These are phyloP conservation scores for Cystoisospora suis DNA, from an alignment of 169 alveolate genomes.

Conservation along the genomic window DNA sequence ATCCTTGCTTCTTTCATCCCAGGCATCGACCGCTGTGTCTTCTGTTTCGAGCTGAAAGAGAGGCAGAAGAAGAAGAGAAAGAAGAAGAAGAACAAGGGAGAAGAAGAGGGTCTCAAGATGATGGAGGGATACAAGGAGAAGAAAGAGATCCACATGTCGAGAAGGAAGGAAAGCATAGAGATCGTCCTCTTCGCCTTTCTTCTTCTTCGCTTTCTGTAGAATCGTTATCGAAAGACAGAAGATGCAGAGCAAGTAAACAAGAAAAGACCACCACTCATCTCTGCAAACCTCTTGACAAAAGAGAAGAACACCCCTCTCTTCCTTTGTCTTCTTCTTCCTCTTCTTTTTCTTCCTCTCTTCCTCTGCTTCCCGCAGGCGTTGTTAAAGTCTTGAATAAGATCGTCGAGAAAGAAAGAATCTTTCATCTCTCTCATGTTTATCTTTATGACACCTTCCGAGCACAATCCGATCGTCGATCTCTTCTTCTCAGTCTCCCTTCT, in stretches of 20 bases:
- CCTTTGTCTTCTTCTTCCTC: neutral
- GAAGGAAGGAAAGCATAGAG: no score
- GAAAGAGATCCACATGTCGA: neutral
- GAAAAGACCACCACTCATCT: neutral
- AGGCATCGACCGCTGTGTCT: constrained; percentile 13
- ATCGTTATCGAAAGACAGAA: neutral
- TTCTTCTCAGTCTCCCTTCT: neutral
- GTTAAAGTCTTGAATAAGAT: neutral
- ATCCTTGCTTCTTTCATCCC: neutral
- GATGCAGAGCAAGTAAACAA: neutral
- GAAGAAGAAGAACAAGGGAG: neutral
- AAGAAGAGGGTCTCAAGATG: neutral
- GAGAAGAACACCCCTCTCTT: neutral
- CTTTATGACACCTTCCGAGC: neutral
- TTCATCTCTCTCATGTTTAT: neutral
- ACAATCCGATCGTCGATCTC: neutral
- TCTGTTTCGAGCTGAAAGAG: neutral
- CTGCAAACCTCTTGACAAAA: neutral
- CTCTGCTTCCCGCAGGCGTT: neutral
- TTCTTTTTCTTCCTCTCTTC: neutral
- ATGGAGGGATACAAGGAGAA: no score
- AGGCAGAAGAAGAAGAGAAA: neutral
- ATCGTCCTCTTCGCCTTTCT: no score
- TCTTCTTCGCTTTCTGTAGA: no score
- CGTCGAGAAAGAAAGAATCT: neutral